A percentile compares a stretch with the other conserved stretches of the same genome.
phyloP scores from a whole-genome alignment of 352 stramenopile species.

The Globisporangium camurandrum region DNA sequence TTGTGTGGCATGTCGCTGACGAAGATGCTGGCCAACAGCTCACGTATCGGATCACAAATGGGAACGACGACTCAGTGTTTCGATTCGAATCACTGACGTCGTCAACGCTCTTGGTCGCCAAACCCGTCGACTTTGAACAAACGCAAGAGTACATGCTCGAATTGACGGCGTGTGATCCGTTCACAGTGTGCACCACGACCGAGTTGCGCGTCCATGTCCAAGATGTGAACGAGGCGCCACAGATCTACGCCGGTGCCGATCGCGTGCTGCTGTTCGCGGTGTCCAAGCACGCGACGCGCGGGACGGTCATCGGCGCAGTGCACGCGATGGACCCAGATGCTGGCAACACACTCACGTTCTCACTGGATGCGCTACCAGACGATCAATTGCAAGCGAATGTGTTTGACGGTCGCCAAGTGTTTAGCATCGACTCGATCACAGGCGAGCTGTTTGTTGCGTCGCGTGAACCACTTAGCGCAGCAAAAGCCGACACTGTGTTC shows the following conservation, averaged over 20 bases:
- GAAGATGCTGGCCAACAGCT: conserved; percentile 20
- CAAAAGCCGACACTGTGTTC: not conserved
- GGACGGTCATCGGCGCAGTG: conserved; percentile 2
- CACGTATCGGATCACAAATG: conserved; percentile 12
- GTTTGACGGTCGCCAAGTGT: not conserved
- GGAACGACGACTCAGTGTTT: conserved; percentile 15
- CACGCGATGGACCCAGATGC: conserved; percentile 4
- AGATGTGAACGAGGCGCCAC: conserved; percentile 4
- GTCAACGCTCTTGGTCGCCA: not conserved
- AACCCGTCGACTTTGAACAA: conserved; percentile 2
- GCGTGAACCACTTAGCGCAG: not conserved
- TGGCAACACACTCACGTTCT: conserved; percentile 6
- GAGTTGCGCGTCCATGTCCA: not conserved
- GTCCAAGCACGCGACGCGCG: not conserved
- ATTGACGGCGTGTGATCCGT: conserved; percentile 6
- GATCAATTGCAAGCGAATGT: not conserved
- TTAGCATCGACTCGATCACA: conserved; percentile 2
- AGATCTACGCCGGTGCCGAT: conserved; percentile 1
- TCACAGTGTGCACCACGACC: conserved; percentile 3
- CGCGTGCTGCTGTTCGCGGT: conserved; percentile 5
- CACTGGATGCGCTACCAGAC: not conserved
- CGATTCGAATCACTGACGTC: conserved; percentile 5
- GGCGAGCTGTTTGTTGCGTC: conserved; percentile 5
- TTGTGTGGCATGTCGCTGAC: conserved; percentile 18
- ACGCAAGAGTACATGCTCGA: conserved; percentile 1